These are phyloP conservation scores for Chrysosphaeria jannelii DNA, from an alignment of 2,329 filamentous ascomycete species.

Conservation along the genomic window DNA sequence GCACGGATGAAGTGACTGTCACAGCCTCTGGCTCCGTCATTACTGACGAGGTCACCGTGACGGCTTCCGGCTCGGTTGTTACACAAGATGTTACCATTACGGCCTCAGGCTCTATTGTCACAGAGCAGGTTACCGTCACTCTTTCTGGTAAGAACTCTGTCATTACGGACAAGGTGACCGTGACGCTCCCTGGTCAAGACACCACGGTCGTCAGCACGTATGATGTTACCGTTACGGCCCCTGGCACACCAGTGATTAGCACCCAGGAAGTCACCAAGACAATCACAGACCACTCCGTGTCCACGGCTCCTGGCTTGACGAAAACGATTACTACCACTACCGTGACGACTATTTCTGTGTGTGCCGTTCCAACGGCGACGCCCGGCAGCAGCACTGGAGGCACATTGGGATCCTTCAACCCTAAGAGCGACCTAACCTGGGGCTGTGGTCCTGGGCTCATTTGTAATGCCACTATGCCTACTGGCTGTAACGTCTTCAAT, in stretches of 20 bases:
- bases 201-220: conserved; percentile 2
- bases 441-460: conserved; percentile 22
- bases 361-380: conserved; percentile 13
- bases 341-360: conserved; percentile 9
- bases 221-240: conserved; percentile 2
- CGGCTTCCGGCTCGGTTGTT: no score
- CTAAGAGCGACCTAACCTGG: conserved; percentile 16
- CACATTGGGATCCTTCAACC: conserved; percentile 6
- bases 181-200: conserved; percentile 3
- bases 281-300: not conserved
- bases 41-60: no score
- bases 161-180: conserved; percentile 1
- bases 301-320: not conserved
- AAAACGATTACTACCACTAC: conserved; percentile 1
- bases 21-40: no score
- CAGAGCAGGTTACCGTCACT: no score
- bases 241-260: conserved; percentile 1
- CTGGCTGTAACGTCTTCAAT: conserved; percentile 19
- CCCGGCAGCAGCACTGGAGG: conserved; percentile 2
- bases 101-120: no score
- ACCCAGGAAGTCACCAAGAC: conserved; percentile 4
- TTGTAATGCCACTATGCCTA: conserved; percentile 19
- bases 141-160: conserved; percentile 1
- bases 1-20: no score
- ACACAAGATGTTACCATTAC: no score